A percentile compares a stretch with the other conserved stretches of the same genome.
Conservation (phyloP, 2,329 filamentous ascomycete species). For the Daldinia sp. region DNA sequence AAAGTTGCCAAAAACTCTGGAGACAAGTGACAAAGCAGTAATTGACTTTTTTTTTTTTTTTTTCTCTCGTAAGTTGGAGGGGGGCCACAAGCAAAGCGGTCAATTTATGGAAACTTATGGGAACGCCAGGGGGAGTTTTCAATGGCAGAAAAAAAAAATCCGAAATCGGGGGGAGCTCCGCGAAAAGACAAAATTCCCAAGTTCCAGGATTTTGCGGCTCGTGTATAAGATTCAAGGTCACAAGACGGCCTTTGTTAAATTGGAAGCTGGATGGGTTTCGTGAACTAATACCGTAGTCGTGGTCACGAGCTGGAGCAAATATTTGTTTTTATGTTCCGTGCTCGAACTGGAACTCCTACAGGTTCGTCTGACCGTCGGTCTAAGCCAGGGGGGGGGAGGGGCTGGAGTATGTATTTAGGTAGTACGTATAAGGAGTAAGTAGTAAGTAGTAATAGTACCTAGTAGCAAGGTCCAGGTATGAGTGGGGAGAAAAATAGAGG, state of each 20-base stretch:
- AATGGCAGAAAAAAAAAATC: conserved; percentile 24
- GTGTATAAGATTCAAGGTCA: conserved; percentile 36
- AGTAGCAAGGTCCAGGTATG: conserved; percentile 9
- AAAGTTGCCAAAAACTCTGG: conserved; percentile 19
- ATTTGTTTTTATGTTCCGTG: conserved; percentile 23
- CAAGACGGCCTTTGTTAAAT: conserved; percentile 38
- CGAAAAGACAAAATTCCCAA: conserved; percentile 3
- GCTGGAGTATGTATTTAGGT: conserved; percentile 11
- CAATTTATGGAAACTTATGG: conserved; percentile 34
- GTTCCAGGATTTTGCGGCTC: conserved; percentile 17
- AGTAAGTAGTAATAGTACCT: conserved; percentile 4
- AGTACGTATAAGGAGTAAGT: conserved; percentile 13
- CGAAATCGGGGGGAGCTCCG: conserved; percentile 38
- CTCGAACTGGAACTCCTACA: conserved; percentile 20
- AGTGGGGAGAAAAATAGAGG: conserved; percentile 25
- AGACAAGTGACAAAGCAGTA: conserved; percentile 20
- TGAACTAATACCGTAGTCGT: conserved; percentile 18
- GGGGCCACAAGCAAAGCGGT: neutral
- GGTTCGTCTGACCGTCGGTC: conserved; percentile 36
- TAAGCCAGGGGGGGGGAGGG: conserved; percentile 11
- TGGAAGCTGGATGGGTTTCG: conserved; percentile 23
- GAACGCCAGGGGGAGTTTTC: conserved; percentile 20
- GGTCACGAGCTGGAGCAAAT: conserved; percentile 26
- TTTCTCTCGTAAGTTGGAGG: conserved; percentile 2
- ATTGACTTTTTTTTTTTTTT: conserved; percentile 13